phyloP scores from a whole-genome alignment of 2,329 filamentous ascomycete genomes.

The Davidsoniella eucalypti region DNA sequence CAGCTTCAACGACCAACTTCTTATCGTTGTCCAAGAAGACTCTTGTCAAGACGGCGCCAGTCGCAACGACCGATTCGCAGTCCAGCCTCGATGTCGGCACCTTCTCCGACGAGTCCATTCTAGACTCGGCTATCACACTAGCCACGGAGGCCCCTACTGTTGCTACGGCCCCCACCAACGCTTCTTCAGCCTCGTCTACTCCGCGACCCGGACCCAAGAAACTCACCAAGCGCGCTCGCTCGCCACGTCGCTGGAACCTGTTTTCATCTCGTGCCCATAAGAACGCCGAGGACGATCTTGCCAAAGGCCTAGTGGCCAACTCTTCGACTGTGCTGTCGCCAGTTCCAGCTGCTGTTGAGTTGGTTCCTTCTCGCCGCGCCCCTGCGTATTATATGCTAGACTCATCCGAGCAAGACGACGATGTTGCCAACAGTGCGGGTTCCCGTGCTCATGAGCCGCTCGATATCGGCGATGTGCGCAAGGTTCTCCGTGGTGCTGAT shows the following conservation, averaged over 20 bases:
- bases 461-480: conserved; percentile 5
- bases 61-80: conserved; percentile 16
- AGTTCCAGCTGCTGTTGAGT: conserved; percentile 32
- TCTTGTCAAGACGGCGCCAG: conserved; percentile 19
- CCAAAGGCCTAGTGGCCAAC: not conserved
- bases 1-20: not conserved
- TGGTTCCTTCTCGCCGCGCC: conserved; percentile 31
- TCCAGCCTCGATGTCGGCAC: not conserved
- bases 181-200: not conserved
- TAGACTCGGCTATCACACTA: not conserved
- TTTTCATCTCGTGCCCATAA: conserved; percentile 36
- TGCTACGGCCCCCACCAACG: not conserved
- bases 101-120: not conserved
- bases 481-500: conserved; percentile 2
- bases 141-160: not conserved
- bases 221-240: conserved; percentile 35
- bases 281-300: conserved; percentile 18
- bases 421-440: not conserved
- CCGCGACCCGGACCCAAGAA: conserved; percentile 28
- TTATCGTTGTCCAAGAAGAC: conserved; percentile 32
- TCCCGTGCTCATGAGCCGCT: not conserved
- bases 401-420: conserved; percentile 33
- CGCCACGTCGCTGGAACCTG: conserved; percentile 46
- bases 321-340: conserved; percentile 19
- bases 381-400: conserved; percentile 44